Evolutionary conservation across 139 green algal genomes (phyloP).

Genomic region (Chlamydomonas incerta): DNA sequence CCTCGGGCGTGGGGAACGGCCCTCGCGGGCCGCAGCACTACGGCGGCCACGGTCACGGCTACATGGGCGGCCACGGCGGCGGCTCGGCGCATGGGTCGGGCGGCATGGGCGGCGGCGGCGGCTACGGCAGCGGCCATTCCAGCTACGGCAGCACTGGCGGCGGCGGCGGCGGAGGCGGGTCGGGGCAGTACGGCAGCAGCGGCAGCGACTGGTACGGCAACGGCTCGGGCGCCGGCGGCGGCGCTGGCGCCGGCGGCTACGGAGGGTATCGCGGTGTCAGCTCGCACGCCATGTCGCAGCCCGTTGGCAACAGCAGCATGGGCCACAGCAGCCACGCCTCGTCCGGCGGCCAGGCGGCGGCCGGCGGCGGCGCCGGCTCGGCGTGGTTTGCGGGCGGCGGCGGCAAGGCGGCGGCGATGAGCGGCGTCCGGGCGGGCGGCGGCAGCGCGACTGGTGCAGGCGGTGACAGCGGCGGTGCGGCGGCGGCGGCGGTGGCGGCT

Average conservation of each 20-base stretch:
- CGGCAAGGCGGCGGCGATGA: conserved; percentile 28
- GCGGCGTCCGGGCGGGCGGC: neutral
- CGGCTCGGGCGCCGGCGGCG: neutral
- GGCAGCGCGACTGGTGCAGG: neutral
- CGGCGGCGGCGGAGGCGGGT: neutral
- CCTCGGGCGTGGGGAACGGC: no score
- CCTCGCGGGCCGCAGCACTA: neutral
- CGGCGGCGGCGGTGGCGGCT: neutral
- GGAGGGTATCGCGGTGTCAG: neutral
- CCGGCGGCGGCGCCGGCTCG: neutral
- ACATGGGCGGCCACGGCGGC: no score
- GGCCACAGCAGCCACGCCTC: neutral
- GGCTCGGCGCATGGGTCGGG: neutral
- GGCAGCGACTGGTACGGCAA: conserved; percentile 1
- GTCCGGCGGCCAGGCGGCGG: neutral
- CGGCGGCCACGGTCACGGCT: no score
- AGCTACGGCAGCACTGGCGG: neutral
- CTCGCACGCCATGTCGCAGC: neutral
- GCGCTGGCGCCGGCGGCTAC: neutral
- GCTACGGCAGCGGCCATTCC: conserved; percentile 4
- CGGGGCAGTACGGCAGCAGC: no score
- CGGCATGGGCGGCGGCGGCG: neutral
- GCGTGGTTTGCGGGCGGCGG: conserved; percentile 22
- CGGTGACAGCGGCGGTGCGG: neutral
- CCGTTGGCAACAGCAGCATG: neutral